Evolutionary conservation across 257 asterid species (phyloP).

Genomic region (Solanum pimpinellifolium): DNA sequence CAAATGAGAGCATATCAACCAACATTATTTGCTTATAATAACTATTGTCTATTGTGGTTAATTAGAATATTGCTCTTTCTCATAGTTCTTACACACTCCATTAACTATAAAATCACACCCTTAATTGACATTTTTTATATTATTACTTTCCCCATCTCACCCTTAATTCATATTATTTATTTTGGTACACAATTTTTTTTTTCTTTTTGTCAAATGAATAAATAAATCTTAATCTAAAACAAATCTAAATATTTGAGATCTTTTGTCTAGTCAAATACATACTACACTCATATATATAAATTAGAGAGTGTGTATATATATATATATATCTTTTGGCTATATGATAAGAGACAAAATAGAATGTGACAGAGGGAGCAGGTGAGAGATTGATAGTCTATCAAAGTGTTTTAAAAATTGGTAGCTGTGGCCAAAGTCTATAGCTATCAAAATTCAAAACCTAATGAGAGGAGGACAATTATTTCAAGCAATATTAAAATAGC

Average conservation of each 20-base stretch:
- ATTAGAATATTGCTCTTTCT: background rate
- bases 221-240: too few relatives aligned
- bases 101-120: background rate
- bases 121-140: background rate
- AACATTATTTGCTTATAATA: background rate
- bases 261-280: background rate
- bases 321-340: background rate
- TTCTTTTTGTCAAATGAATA: too few relatives aligned
- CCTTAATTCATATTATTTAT: too few relatives aligned
- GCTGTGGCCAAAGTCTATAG: background rate
- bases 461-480: background rate
- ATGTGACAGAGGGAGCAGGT: slow-evolving; percentile 3
- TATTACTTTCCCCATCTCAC: background rate
- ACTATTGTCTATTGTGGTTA: too few relatives aligned
- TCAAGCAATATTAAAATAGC: slow-evolving; percentile 3
- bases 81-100: too few relatives aligned
- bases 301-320: background rate
- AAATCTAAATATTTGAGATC: background rate
- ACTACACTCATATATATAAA: background rate
- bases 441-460: background rate
- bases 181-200: too few relatives aligned
- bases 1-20: background rate
- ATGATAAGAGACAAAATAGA: background rate
- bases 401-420: background rate
- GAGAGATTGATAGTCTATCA: background rate